phyloP scores from a whole-genome alignment of 140 eudicot species.

The Stevia rebaudiana region DNA sequence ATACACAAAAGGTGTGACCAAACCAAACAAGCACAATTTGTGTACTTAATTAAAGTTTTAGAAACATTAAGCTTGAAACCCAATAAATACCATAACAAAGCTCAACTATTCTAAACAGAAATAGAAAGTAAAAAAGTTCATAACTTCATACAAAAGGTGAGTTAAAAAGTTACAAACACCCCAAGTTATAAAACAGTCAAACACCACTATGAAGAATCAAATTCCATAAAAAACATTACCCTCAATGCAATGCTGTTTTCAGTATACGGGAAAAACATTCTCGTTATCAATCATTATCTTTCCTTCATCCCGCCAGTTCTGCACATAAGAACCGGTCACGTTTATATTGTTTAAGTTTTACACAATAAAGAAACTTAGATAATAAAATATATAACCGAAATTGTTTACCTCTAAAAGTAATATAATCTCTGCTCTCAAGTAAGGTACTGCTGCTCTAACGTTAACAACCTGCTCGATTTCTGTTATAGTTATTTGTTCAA shows the following conservation, averaged over 20 bases:
- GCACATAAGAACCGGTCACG: background rate
- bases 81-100: background rate
- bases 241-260: background rate
- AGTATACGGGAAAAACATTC: slow-evolving; percentile 29
- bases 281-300: slow-evolving; percentile 32
- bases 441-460: slow-evolving; percentile 49
- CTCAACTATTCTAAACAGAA: background rate
- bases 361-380: background rate
- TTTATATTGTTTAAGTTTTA: background rate
- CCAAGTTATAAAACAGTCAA: background rate
- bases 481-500: slow-evolving; percentile 60
- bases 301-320: slow-evolving; percentile 45
- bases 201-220: background rate
- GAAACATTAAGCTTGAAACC: too few species aligned
- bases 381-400: background rate
- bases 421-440: slow-evolving; percentile 57
- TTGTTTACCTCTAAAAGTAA: slow-evolving; percentile 57
- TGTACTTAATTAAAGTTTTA: too few species aligned
- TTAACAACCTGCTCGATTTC: slow-evolving; percentile 71
- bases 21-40: too few species aligned
- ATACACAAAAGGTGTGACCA: too few species aligned
- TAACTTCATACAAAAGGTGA: slow-evolving; percentile 19
- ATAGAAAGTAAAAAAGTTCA: background rate
- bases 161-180: slow-evolving; percentile 10
- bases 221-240: background rate